phyloP scores from a whole-genome alignment of 2,329 filamentous ascomycete species.

The Colletotrichum chrysophilum region DNA sequence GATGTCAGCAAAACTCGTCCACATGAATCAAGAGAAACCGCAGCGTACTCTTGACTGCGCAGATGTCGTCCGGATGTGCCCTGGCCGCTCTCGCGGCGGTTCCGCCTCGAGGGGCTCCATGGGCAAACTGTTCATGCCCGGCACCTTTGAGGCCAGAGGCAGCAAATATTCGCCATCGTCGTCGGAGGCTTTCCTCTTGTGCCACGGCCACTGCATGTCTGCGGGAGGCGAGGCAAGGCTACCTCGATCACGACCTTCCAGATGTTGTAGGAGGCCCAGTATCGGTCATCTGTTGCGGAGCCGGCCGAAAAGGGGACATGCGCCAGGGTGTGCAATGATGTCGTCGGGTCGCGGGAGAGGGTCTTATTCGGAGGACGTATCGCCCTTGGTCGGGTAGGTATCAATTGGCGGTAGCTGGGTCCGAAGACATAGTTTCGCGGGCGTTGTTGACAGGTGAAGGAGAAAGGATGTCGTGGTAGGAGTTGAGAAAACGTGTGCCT shows the following conservation, averaged over 20 bases:
- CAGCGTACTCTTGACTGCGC: slow-evolving; percentile 59
- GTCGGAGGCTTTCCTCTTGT: slow-evolving; percentile 35
- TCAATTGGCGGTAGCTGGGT: slow-evolving; percentile 10
- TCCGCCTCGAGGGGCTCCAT: slow-evolving; percentile 31
- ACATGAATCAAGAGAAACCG: neutral
- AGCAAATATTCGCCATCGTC: slow-evolving; percentile 33
- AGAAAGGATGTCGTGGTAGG: slow-evolving; percentile 2
- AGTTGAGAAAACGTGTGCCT: slow-evolving; percentile 21
- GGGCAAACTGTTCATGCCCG: slow-evolving; percentile 34
- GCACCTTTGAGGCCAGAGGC: slow-evolving; percentile 34
- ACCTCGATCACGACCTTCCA: slow-evolving; percentile 19
- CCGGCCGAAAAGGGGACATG: slow-evolving; percentile 16
- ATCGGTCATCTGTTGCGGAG: slow-evolving; percentile 17
- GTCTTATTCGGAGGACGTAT: neutral
- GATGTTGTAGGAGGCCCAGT: neutral
- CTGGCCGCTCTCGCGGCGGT: slow-evolving; percentile 36
- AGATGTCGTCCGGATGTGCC: slow-evolving; percentile 55
- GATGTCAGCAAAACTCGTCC: neutral
- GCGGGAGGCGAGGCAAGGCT: slow-evolving; percentile 6
- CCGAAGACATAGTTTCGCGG: slow-evolving; percentile 15
- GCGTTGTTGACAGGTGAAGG: neutral
- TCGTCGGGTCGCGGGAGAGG: neutral
- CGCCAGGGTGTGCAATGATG: slow-evolving; percentile 2
- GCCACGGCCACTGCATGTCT: slow-evolving; percentile 43
- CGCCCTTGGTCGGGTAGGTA: slow-evolving; percentile 6